These are phyloP conservation scores for Hymenoscyphus infarciens DNA, from an alignment of 2,329 filamentous ascomycete species.

Conservation along the genomic window DNA sequence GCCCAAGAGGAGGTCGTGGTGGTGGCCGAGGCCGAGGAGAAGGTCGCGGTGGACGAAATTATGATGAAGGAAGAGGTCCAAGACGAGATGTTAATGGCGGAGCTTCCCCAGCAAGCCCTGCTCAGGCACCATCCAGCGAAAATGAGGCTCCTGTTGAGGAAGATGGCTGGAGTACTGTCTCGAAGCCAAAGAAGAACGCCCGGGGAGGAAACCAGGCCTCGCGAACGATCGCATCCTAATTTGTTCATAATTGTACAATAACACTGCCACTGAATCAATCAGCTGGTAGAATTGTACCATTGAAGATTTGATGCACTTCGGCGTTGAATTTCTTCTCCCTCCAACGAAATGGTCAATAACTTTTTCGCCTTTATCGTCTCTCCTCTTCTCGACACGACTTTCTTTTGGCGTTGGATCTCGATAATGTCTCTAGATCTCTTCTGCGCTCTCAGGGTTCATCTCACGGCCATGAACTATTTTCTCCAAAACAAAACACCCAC, in stretches of 20 bases:
- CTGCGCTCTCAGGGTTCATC: slow-evolving; percentile 19
- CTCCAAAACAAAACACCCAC: slow-evolving; percentile 13
- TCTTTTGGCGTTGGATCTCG: slow-evolving; percentile 34
- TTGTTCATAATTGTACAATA: slow-evolving; percentile 15
- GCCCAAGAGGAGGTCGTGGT: slow-evolving; percentile 41
- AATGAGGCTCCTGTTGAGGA: slow-evolving; percentile 45
- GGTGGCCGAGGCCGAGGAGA: slow-evolving; percentile 40
- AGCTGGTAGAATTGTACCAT: slow-evolving; percentile 8
- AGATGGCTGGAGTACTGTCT: slow-evolving; percentile 63
- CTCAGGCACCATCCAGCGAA: slow-evolving; percentile 36
- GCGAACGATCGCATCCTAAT: slow-evolving; percentile 35
- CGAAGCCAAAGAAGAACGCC: slow-evolving; percentile 37
- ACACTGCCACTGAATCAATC: slow-evolving; percentile 8
- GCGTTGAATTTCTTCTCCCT: slow-evolving; percentile 6
- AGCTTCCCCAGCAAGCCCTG: slow-evolving; percentile 43
- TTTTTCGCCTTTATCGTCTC: slow-evolving; percentile 18
- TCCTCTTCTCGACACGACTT: slow-evolving; percentile 27
- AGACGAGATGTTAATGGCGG: slow-evolving; percentile 38
- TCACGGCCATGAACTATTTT: slow-evolving; percentile 15
- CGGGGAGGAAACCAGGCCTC: slow-evolving; percentile 34
- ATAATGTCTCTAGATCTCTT: slow-evolving; percentile 31
- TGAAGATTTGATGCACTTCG: slow-evolving; percentile 10
- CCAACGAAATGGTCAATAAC: slow-evolving; percentile 4
- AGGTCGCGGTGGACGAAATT: slow-evolving; percentile 39
- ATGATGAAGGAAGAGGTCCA: slow-evolving; percentile 27